phyloP scores from a whole-genome alignment of 441 rosid species.

The Gossypium laxum region DNA sequence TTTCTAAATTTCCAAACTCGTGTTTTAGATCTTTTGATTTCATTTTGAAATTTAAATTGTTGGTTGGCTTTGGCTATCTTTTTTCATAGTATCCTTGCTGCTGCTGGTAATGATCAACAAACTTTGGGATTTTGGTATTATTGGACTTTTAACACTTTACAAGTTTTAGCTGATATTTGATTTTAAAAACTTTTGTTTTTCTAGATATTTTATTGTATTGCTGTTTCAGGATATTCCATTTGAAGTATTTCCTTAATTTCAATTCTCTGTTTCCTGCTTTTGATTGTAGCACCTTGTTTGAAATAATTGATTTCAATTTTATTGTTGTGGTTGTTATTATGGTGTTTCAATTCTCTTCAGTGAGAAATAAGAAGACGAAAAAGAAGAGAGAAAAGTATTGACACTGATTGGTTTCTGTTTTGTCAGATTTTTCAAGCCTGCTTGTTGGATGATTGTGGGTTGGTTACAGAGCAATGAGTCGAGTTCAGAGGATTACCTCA shows the following conservation, averaged over 20 bases:
- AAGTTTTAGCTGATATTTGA: no score
- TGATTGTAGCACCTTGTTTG: neutral
- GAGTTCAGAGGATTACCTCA: slow-evolving; percentile 22
- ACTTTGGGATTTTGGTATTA: no score
- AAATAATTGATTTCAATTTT: neutral
- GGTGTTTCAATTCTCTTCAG: neutral
- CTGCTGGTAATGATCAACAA: no score
- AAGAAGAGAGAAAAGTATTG: neutral
- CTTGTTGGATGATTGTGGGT: slow-evolving; percentile 27
- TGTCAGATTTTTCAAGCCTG: neutral
- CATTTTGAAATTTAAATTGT: neutral
- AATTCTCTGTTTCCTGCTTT: neutral
- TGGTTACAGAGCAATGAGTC: slow-evolving; percentile 28
- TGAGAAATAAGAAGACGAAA: neutral
- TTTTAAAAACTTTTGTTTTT: no score
- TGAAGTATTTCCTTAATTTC: neutral
- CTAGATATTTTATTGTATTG: no score
- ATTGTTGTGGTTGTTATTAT: neutral
- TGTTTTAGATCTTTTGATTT: neutral
- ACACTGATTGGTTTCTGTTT: neutral
- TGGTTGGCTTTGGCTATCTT: neutral
- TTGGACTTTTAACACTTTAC: no score
- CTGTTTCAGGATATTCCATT: neutral
- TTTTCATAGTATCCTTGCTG: no score
- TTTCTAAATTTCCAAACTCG: neutral